Evolutionary conservation across 768 basidiomycete species (phyloP).

Genomic region (Tubosaeta brunneosetosa): DNA sequence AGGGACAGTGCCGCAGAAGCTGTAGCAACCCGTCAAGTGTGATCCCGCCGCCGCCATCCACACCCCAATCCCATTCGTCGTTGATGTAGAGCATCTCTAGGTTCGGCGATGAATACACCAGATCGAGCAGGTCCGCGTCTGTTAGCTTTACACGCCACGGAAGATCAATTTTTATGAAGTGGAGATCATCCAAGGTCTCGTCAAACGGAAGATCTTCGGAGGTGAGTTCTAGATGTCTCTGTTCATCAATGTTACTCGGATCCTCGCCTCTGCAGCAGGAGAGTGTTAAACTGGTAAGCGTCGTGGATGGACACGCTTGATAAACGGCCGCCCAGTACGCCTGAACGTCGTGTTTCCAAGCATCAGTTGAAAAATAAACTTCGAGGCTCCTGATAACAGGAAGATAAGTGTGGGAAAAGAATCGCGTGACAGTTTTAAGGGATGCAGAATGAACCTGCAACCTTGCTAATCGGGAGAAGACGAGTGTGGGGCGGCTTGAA

Average conservation of each 20-base stretch:
- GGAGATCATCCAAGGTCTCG: neutral
- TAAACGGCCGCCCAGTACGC: neutral
- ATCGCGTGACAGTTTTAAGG: neutral
- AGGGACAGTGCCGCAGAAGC: neutral
- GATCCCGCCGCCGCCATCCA: neutral
- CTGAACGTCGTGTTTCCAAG: neutral
- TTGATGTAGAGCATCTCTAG: neutral
- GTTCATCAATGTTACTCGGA: neutral
- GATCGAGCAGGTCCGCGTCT: neutral
- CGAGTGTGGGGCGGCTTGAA: neutral
- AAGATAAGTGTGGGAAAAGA: neutral
- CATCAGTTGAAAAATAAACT: neutral
- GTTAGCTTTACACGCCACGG: neutral
- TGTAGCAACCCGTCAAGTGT: neutral
- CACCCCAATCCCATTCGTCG: neutral
- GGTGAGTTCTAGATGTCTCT: neutral
- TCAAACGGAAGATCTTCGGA: neutral
- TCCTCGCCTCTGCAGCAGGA: neutral
- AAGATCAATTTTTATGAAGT: neutral
- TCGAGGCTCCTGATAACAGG: neutral
- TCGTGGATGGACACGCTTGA: neutral
- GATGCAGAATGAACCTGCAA: neutral
- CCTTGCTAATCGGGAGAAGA: neutral
- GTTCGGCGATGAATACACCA: neutral
- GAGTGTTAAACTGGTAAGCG: neutral